These are phyloP conservation scores for Naganishia onofrii DNA, from an alignment of 768 basidiomycete species.

Conservation along the genomic window DNA sequence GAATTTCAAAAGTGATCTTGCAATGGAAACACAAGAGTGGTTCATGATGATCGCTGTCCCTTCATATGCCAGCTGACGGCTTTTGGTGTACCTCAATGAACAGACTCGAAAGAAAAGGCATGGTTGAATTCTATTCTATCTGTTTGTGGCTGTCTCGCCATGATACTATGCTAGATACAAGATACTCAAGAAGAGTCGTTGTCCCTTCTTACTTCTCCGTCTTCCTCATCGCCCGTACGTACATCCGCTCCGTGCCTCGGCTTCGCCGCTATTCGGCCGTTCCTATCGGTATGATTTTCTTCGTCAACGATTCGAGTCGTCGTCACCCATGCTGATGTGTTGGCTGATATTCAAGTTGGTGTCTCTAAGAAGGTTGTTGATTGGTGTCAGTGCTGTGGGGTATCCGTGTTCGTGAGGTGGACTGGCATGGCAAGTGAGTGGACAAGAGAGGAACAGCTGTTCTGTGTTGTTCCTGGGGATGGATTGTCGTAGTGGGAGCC, in stretches of 20 bases:
- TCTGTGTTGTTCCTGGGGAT: background rate
- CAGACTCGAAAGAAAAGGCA: background rate
- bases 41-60: too few relatives aligned
- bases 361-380: background rate
- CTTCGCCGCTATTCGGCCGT: too few relatives aligned
- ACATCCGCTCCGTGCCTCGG: background rate
- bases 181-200: background rate
- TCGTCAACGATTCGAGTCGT: background rate
- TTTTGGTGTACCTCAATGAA: too few relatives aligned
- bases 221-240: background rate
- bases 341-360: background rate
- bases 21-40: too few relatives aligned
- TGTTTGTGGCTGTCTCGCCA: constrained; percentile 1
- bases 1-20: background rate
- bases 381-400: background rate
- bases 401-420: background rate
- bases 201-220: background rate
- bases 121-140: constrained; percentile 5
- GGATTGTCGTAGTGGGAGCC: background rate
- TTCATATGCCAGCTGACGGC: too few relatives aligned
- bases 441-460: background rate
- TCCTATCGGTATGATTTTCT: background rate
- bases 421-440: background rate
- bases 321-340: constrained; percentile 3
- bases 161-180: constrained; percentile 5